Conservation (phyloP, 495 filamentous ascomycete genomes). For the Hypomontagnella submonticulosa region DNA sequence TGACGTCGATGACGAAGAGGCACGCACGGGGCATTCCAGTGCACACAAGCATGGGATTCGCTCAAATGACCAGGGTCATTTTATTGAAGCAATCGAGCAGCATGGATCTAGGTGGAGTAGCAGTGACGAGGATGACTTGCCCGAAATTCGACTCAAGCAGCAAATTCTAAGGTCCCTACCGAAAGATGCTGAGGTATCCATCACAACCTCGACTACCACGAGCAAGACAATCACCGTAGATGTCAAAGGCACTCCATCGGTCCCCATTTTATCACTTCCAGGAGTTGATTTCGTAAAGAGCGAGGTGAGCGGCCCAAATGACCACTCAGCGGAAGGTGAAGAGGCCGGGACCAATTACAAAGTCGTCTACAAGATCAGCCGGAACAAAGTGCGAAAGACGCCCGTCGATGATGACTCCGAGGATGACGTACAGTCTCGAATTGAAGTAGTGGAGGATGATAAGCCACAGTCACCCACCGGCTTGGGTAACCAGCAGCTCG, state of each 20-base stretch:
- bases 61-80: constrained; percentile 47
- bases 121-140: constrained; percentile 53
- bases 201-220: constrained; percentile 71
- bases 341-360: constrained; percentile 46
- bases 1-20: constrained; percentile 64
- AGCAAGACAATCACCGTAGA: constrained; percentile 79
- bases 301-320: constrained; percentile 35
- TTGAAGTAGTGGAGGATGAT: constrained; percentile 44
- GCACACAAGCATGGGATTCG: constrained; percentile 1
- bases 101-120: constrained; percentile 47
- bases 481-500: constrained; percentile 11
- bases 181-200: constrained; percentile 66
- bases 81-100: constrained; percentile 62
- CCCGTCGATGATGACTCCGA: constrained; percentile 51
- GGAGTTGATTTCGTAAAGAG: constrained; percentile 75
- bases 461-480: constrained; percentile 15
- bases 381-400: constrained; percentile 51
- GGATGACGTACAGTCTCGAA: constrained; percentile 45
- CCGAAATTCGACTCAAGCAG: constrained; percentile 57
- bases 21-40: constrained; percentile 35
- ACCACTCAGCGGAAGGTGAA: constrained; percentile 13
- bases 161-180: constrained; percentile 59
- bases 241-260: constrained; percentile 68
- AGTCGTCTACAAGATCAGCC: constrained; percentile 57
- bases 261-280: constrained; percentile 70